Conservation (phyloP, 176 grass and related monocot genomes). For the Avena insularis region DNA sequence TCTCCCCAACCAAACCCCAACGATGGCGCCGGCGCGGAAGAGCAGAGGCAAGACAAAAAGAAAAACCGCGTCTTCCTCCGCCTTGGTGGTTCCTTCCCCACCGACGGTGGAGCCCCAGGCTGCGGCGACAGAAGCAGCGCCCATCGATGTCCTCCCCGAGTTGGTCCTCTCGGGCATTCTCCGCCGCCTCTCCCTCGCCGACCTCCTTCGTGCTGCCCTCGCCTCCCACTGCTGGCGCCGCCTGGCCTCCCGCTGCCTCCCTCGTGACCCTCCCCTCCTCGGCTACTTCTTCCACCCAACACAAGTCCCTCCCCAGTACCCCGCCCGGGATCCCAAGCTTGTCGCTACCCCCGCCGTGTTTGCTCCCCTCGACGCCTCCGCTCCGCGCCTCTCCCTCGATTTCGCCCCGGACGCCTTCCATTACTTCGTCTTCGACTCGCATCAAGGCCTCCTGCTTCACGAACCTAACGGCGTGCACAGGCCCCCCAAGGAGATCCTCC, state of each 20-base stretch:
- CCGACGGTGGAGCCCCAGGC: background rate
- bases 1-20: background rate
- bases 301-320: background rate
- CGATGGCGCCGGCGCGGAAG: background rate
- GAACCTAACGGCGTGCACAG: background rate
- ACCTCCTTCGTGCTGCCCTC: constrained; percentile 19
- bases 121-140: background rate
- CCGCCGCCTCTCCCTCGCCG: constrained; percentile 17
- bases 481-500: background rate
- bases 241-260: constrained; percentile 4
- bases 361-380: background rate
- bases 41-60: background rate
- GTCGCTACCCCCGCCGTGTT: constrained; percentile 8
- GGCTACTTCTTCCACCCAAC: background rate
- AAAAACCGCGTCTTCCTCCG: background rate
- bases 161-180: background rate
- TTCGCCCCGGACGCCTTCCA: constrained; percentile 12
- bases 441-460: constrained; percentile 31
- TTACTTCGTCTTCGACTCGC: constrained; percentile 23
- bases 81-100: background rate
- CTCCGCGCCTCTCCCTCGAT: background rate
- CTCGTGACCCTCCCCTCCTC: background rate
- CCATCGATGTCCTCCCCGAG: background rate
- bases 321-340: background rate
- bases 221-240: constrained; percentile 11